Base-by-base conservation (phyloP, 495 filamentous ascomycete genomes). In the Penicillium macrosclerotiorum region DNA sequence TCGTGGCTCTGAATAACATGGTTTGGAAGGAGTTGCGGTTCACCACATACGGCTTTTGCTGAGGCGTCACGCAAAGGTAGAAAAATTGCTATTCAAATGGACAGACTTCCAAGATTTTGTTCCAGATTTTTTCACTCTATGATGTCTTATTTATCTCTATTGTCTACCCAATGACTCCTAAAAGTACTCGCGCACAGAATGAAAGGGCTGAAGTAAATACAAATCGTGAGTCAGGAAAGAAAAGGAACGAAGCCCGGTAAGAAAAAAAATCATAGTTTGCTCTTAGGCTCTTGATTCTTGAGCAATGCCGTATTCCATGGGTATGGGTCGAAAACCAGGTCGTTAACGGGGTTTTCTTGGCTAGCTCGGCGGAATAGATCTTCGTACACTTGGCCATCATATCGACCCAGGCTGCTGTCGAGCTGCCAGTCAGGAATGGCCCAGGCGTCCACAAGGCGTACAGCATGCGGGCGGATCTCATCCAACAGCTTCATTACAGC, bases 381-480 rank as follows among this genome's bases (percentile, higher is more conserved):
- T 49, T 82, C 79, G 51, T 86, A 87, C 19, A 85, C 82, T 49
- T 82, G 75, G 17, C 83, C 83, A 54, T 87, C 83, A 22, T 73
- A 75, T 7, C 82, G 68, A 12, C 83, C 83, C 24, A 87, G 63
- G 53, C 75, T 79, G 52, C 73, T 78, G 52, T 87, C 82, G 8
- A 87, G 68, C 56, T 83, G 78, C 81, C 82, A 87, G 58, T 87
- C 83, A 2, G 82, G 78, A 52, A 87, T 82, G 32, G 74, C 69
- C 83, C 83, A 87, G 1, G 78, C 69, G 62, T 87, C 83, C 3
- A 85, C 83, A 32, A 87, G 59, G 43, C 74, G 62, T 17, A 87
- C 74, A 17, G 83, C 83, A 60, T 85, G 83, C 11, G 83, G 83
- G 29, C 83, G 67, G 47, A 87, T 78, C 53, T 84, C 79, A 44